Conservation (phyloP, 345 rosid species). For the Kandelia obovata region DNA sequence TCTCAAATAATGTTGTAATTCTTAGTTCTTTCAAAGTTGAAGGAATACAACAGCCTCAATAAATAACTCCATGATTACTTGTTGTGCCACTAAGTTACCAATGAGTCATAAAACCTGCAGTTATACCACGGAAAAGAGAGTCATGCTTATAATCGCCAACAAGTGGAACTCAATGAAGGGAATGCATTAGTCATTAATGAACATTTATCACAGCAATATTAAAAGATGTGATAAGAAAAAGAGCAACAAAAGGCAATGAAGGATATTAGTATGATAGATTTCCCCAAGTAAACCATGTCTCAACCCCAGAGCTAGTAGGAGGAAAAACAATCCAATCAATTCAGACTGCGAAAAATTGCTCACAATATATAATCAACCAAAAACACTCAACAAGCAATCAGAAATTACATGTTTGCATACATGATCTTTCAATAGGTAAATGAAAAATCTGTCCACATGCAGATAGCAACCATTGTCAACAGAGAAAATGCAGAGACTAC, state of each 20-base stretch:
- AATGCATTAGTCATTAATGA: neutral
- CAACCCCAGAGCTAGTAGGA: neutral
- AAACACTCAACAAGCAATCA: neutral
- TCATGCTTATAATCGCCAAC: slow-evolving; percentile 8
- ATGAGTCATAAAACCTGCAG: slow-evolving; percentile 48
- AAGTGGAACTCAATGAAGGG: neutral
- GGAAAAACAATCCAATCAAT: neutral
- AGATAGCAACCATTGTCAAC: too few relatives aligned
- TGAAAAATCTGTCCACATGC: too few relatives aligned
- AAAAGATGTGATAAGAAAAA: neutral
- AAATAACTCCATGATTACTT: slow-evolving; percentile 23
- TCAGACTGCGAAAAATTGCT: neutral
- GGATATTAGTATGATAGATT: neutral
- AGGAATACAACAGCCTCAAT: slow-evolving; percentile 30
- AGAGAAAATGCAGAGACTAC: too few relatives aligned
- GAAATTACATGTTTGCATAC: neutral
- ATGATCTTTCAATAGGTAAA: neutral
- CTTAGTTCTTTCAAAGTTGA: slow-evolving; percentile 25
- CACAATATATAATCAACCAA: neutral
- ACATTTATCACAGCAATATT: neutral
- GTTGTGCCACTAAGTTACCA: slow-evolving; percentile 25
- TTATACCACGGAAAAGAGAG: slow-evolving; percentile 26
- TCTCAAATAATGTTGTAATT: slow-evolving; percentile 31
- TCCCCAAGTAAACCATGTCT: neutral
- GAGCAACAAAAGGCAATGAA: neutral